Conservation (phyloP, 495 filamentous ascomycete species). For the Penicillium goetzii region DNA sequence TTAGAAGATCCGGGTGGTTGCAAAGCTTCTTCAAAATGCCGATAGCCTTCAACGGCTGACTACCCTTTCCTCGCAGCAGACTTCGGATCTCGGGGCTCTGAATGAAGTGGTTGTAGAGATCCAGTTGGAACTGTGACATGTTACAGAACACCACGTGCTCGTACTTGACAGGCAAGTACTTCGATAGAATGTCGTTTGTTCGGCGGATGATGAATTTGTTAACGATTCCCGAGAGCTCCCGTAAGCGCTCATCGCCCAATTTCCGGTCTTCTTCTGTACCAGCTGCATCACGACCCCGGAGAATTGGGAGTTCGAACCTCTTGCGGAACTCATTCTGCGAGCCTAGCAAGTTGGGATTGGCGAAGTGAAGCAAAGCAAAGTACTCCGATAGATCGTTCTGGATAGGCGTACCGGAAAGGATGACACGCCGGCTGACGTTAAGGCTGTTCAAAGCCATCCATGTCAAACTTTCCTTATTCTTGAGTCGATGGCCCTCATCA, state of each 20-base stretch:
- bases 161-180: constrained; percentile 98
- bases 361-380: constrained; percentile 94
- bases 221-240: constrained; percentile 80
- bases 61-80: constrained; percentile 90
- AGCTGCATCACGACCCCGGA: constrained; percentile 88
- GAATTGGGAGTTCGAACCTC: constrained; percentile 89
- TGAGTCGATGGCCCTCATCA: constrained; percentile 97
- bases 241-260: constrained; percentile 81
- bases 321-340: constrained; percentile 93
- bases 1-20: constrained; percentile 95
- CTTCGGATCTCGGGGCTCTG: constrained; percentile 93
- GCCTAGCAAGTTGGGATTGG: constrained; percentile 90
- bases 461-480: constrained; percentile 95
- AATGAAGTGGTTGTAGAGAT: constrained; percentile 95
- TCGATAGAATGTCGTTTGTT: constrained; percentile 97
- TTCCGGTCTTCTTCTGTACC: constrained; percentile 81
- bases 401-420: constrained; percentile 95
- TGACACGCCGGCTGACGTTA: constrained; percentile 89
- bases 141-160: constrained; percentile 99
- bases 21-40: constrained; percentile 96
- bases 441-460: constrained; percentile 88
- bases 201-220: constrained; percentile 99
- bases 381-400: constrained; percentile 98
- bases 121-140: constrained; percentile 86
- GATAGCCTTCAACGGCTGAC: constrained; percentile 95